Evolutionary conservation across 169 alveolate genomes (phyloP).

Genomic region (Eimeria tenella): DNA sequence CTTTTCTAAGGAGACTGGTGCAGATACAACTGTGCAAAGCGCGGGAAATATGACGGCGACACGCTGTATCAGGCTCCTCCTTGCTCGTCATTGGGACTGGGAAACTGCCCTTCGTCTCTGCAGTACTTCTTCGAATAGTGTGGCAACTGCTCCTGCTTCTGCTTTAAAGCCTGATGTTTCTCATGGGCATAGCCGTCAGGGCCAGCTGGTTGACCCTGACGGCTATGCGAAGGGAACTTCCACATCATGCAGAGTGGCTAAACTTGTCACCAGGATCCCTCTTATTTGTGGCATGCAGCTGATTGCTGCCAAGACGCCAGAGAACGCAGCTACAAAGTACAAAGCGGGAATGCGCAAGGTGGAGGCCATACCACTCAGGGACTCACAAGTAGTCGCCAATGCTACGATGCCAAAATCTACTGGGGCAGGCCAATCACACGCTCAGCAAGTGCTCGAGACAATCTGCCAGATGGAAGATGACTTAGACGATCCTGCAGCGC

Average conservation of each 20-base stretch:
- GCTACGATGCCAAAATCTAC: background rate
- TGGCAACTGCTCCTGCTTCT: constrained; percentile 30
- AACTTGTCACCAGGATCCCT: constrained; percentile 16
- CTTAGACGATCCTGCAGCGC: background rate
- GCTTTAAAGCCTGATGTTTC: background rate
- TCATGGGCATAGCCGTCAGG: background rate
- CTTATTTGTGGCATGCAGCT: constrained; percentile 50
- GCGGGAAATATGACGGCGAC: background rate
- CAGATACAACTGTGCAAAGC: background rate
- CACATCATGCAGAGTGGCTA: background rate
- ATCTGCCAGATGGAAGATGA: background rate
- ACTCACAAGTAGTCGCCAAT: background rate
- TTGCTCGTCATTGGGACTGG: constrained; percentile 57
- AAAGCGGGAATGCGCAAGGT: background rate
- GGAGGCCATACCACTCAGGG: constrained; percentile 12
- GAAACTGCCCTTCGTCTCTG: constrained; percentile 3
- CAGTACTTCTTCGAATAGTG: background rate
- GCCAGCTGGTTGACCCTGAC: background rate
- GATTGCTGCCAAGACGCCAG: constrained; percentile 1
- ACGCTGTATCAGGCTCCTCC: constrained; percentile 11
- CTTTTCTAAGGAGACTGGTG: background rate
- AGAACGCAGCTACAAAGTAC: constrained; percentile 45
- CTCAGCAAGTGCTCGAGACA: constrained; percentile 14
- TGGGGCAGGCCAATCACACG: background rate
- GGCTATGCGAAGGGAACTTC: background rate